A percentile compares a stretch with the other conserved stretches of the same genome.
Evolutionary conservation across 1,284 basidiomycete genomes (phyloP).

Genomic region (Gastroboletus turbinatus): DNA sequence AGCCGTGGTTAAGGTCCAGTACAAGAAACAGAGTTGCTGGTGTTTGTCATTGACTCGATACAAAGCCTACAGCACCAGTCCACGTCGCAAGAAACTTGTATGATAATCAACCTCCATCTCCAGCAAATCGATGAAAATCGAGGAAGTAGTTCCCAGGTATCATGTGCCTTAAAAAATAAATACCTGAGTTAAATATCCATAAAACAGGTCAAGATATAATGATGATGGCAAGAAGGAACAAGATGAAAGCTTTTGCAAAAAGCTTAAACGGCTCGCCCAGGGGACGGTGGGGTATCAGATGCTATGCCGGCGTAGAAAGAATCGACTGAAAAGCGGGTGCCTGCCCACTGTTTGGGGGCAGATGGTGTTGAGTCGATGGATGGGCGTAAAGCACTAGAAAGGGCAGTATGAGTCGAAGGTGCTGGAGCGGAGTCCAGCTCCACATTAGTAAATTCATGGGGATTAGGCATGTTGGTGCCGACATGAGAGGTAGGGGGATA

Average conservation of each 20-base stretch:
- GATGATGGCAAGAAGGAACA: background rate
- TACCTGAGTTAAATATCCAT: conserved; percentile 23
- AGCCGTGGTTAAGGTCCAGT: too few species aligned
- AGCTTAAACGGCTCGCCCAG: conserved; percentile 23
- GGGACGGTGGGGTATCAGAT: conserved; percentile 5
- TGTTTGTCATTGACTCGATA: conserved; percentile 1
- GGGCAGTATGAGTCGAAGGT: background rate
- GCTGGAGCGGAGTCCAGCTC: conserved; percentile 9
- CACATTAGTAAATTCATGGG: conserved; percentile 8
- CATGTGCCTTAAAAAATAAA: conserved; percentile 8
- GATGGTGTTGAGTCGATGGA: conserved; percentile 4
- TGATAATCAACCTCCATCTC: conserved; percentile 4
- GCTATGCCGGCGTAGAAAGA: conserved; percentile 32
- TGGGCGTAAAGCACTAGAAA: conserved; percentile 20
- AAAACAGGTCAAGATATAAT: conserved; percentile 10
- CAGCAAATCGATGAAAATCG: conserved; percentile 8
- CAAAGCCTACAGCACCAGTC: conserved; percentile 3
- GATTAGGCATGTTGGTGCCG: conserved; percentile 14
- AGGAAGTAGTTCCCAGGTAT: conserved; percentile 8
- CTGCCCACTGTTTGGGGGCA: conserved; percentile 9
- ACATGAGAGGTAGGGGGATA: conserved; percentile 13
- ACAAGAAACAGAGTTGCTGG: background rate
- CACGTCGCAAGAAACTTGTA: conserved; percentile 4
- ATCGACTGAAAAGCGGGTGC: conserved; percentile 27
- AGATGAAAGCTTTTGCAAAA: conserved; percentile 1